phyloP scores from a whole-genome alignment of 768 basidiomycete genomes.

The Mycena sanguinolenta region DNA sequence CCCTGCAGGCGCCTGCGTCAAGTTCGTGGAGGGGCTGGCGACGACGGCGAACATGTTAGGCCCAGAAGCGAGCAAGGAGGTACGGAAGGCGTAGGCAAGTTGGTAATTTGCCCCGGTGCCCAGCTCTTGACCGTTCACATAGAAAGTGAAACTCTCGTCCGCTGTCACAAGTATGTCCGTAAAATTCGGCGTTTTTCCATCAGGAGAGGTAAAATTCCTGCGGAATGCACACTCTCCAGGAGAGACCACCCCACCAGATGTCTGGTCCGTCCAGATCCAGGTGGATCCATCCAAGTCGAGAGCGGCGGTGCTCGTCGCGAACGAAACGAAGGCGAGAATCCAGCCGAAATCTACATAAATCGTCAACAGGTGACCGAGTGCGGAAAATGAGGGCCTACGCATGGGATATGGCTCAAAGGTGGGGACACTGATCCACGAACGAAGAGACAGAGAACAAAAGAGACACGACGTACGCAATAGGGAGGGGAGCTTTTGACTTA shows the following conservation, averaged over 20 bases:
- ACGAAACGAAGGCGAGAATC: background rate
- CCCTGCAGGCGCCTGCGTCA: conserved; percentile 41
- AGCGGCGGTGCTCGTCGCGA: background rate
- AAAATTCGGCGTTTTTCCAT: background rate
- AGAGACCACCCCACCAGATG: background rate
- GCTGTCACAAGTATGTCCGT: background rate
- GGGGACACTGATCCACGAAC: no score
- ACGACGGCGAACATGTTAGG: conserved; percentile 51
- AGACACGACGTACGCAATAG: no score
- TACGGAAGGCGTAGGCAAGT: conserved; percentile 44
- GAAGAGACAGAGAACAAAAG: no score
- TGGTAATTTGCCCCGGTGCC: conserved; percentile 38
- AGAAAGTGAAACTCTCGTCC: conserved; percentile 42
- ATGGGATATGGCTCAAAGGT: background rate
- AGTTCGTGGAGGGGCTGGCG: conserved; percentile 29
- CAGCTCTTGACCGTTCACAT: conserved; percentile 45
- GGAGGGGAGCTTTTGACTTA: no score
- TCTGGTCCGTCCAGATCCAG: background rate
- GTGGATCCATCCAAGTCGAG: background rate
- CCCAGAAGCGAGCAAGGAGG: conserved; percentile 38
- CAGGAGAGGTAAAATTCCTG: background rate
- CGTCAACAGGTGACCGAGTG: background rate
- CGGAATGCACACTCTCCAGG: background rate
- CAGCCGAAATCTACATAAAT: background rate
- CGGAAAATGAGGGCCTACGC: background rate